A percentile compares a stretch with the other conserved stretches of the same genome.
Evolutionary conservation across 176 grass and related monocot species (phyloP).

Genomic region (Melocanna baccifera): DNA sequence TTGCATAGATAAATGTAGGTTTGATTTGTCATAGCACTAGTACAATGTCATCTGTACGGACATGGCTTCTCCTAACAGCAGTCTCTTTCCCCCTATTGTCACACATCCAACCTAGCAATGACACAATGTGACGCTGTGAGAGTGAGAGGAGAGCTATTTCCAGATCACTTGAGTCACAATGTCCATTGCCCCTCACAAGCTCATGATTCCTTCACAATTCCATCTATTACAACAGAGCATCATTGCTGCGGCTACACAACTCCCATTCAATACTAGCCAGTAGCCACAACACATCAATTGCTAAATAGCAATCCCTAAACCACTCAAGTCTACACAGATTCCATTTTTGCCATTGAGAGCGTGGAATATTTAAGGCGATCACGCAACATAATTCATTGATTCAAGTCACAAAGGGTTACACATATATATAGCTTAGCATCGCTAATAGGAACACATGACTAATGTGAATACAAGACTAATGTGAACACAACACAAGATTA

Average conservation of each 20-base stretch:
- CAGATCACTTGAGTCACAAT: not conserved
- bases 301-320: conserved; percentile 15
- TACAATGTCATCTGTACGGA: not conserved
- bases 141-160: not conserved
- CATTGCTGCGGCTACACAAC: not conserved
- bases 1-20: not conserved
- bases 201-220: not conserved
- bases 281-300: not conserved
- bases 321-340: conserved; percentile 5
- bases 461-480: too few relatives aligned
- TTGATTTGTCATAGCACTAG: not conserved
- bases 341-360: too few relatives aligned
- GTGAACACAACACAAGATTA: too few relatives aligned
- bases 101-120: not conserved
- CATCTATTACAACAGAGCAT: not conserved
- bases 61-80: not conserved
- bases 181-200: not conserved
- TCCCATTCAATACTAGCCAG: not conserved
- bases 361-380: too few relatives aligned
- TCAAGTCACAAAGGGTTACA: too few relatives aligned
- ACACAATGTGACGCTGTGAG: not conserved
- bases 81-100: not conserved
- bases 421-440: too few relatives aligned
- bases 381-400: too few relatives aligned
- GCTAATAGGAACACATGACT: too few relatives aligned